Evolutionary conservation across 768 basidiomycete species (phyloP), one percentile per base, ranked within the genome.

Genomic region (Pleurotus djamor): DNA sequence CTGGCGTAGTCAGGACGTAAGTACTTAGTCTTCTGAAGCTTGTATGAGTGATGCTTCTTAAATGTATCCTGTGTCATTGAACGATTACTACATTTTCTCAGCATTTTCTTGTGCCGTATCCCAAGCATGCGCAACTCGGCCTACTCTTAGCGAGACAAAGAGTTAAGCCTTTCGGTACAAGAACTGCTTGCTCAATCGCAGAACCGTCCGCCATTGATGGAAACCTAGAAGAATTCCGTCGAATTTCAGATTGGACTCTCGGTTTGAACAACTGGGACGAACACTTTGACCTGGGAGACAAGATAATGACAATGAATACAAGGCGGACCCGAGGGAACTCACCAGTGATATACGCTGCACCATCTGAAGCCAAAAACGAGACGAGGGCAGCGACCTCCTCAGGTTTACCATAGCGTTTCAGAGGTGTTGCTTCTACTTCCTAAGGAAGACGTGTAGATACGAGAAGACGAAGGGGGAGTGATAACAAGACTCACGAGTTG

Each of bases 331-430:
- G n/a, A 14, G 28, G 8, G 16, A 13, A n/a, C 34, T 16, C 51
- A 66, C 75, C 76, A 4, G 74, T 78, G 3, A 78, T 72, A 58
- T 69, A 71, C 14, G 64, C 57, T 6, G 76, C 69, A 17, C 76
- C 70, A 60, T 74, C 69, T 10, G 76, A 77, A 8, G 65, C 69
- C 1, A 78, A 65, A 52, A 66, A 77, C 3, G 74, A 73, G 0
- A 77, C 76, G 5, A 76, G 34, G 12, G 67, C 67, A 5, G 78
- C 76, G 5, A 79, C 60, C 8, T 78, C 70, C 13, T 75, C 72
- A 0, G 75, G 65, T 0, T 60, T 61, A 8, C 65, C 63, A 4
- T 63, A 57, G 16, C 48, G 55, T 32, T 43, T 44, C 5, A 56
- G 54, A n/a, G 54, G 54, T 5, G 35, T 32, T 7, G 6, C 10